Evolutionary conservation across 768 basidiomycete species (phyloP).

Genomic region (Xerocomellus amylosporus): DNA sequence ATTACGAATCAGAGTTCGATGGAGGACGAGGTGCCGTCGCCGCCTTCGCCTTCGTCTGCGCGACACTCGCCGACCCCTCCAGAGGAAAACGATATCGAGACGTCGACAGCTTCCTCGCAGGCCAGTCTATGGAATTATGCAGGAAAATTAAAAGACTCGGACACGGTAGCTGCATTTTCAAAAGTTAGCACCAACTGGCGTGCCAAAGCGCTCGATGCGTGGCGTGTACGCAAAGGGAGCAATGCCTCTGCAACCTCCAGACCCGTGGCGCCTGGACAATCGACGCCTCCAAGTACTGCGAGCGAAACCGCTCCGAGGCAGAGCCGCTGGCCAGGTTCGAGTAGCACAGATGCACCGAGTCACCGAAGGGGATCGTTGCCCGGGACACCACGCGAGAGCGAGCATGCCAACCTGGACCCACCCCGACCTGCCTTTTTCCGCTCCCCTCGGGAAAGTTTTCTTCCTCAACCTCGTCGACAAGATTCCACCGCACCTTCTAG

Average conservation of each 20-base stretch:
- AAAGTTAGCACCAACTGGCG: constrained; percentile 78
- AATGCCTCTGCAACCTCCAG: constrained; percentile 1
- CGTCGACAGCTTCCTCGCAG: constrained; percentile 22
- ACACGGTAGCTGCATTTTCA: constrained; percentile 63
- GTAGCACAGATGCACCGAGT: background rate
- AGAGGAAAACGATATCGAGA: constrained; percentile 17
- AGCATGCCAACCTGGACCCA: constrained; percentile 45
- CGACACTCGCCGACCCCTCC: constrained; percentile 26
- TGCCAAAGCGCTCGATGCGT: constrained; percentile 49
- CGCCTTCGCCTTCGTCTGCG: constrained; percentile 34
- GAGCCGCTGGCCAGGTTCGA: constrained; percentile 14
- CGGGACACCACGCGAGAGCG: constrained; percentile 33
- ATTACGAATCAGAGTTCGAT: constrained; percentile 73
- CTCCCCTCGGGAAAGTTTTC: constrained; percentile 55
- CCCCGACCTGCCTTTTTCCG: constrained; percentile 57
- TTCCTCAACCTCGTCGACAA: constrained; percentile 35
- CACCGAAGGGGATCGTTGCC: constrained; percentile 43
- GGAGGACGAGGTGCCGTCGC: constrained; percentile 54
- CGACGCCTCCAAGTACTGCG: constrained; percentile 19
- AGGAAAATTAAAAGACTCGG: constrained; percentile 69
- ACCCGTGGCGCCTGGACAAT: background rate
- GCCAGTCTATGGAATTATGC: constrained; percentile 66
- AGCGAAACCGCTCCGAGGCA: constrained; percentile 20
- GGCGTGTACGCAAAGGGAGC: constrained; percentile 25
- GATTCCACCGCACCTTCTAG: constrained; percentile 31